These are phyloP conservation scores for Casuarina equisetifolia DNA, from an alignment of 306 rosid species.

Conservation along the genomic window DNA sequence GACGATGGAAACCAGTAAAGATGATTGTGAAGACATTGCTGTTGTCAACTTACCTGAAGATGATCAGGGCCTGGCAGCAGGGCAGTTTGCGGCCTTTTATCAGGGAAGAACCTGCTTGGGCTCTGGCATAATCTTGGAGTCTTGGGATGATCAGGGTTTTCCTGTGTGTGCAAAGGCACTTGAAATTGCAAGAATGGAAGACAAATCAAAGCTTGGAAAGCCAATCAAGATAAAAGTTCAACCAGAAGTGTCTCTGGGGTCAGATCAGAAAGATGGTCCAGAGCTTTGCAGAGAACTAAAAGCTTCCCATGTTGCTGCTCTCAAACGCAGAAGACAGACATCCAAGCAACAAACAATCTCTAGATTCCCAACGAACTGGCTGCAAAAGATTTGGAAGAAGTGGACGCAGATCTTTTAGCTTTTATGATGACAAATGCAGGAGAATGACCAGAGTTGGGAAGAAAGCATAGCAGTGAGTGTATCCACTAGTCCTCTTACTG, in stretches of 20 bases:
- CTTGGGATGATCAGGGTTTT: conserved; percentile 83
- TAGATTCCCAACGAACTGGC: conserved; percentile 33
- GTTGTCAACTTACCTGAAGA: conserved; percentile 69
- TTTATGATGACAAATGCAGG: conserved; percentile 5
- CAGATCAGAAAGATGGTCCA: conserved; percentile 31
- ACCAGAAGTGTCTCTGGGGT: conserved; percentile 44
- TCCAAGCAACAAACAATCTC: conserved; percentile 20
- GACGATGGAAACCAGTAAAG: conserved; percentile 48
- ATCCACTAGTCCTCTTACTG: not conserved
- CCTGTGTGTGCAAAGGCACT: conserved; percentile 80
- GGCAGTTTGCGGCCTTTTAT: conserved; percentile 89
- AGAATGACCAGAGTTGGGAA: not conserved
- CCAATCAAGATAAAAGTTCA: conserved; percentile 83
- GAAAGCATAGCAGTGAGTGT: not conserved
- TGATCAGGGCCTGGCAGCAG: conserved; percentile 96
- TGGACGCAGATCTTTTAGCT: conserved; percentile 32
- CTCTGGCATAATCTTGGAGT: conserved; percentile 86
- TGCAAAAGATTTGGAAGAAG: conserved; percentile 35
- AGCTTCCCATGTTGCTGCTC: conserved; percentile 29
- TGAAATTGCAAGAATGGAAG: conserved; percentile 73
- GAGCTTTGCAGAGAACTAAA: conserved; percentile 20
- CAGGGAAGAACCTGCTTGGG: conserved; percentile 79
- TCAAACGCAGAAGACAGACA: conserved; percentile 23
- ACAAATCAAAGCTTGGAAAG: conserved; percentile 82
- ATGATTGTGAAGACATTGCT: conserved; percentile 49